Evolutionary conservation across 345 rosid species (phyloP).

Genomic region (Euphorbia tirucalli): DNA sequence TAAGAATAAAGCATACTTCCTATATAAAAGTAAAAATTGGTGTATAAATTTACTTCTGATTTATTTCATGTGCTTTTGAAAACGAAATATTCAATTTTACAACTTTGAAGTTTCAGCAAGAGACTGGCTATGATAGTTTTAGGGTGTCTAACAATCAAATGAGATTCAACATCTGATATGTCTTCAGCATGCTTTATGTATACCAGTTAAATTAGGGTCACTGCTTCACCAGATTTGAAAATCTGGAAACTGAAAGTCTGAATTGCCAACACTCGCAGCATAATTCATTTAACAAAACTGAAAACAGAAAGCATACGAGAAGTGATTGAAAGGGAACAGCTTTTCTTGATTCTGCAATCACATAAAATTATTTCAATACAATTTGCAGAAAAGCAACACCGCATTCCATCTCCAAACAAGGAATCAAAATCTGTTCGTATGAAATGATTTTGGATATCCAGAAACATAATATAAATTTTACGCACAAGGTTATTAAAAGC

Average conservation of each 20-base stretch:
- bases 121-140: background rate
- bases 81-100: background rate
- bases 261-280: background rate
- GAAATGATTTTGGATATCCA: too few species aligned
- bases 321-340: background rate
- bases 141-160: background rate
- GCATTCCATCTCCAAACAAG: too few species aligned
- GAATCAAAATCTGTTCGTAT: too few species aligned
- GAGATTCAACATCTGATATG: background rate
- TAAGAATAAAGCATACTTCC: background rate
- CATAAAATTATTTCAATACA: background rate
- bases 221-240: conserved; percentile 7
- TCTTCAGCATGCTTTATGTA: background rate
- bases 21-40: background rate
- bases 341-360: background rate
- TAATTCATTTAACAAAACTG: conserved; percentile 1
- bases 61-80: background rate
- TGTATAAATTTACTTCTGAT: background rate
- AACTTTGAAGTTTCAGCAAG: conserved; percentile 7
- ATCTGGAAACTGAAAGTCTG: conserved; percentile 6
- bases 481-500: too few species aligned
- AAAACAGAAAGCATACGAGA: background rate
- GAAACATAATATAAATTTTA: too few species aligned
- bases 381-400: background rate
- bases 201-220: conserved; percentile 11